Percentiles rank a stretch among this genome's conserved stretches.
Evolutionary conservation across 1,139 yeast genomes (phyloP).

Genomic region (Candida sanyaensis): DNA sequence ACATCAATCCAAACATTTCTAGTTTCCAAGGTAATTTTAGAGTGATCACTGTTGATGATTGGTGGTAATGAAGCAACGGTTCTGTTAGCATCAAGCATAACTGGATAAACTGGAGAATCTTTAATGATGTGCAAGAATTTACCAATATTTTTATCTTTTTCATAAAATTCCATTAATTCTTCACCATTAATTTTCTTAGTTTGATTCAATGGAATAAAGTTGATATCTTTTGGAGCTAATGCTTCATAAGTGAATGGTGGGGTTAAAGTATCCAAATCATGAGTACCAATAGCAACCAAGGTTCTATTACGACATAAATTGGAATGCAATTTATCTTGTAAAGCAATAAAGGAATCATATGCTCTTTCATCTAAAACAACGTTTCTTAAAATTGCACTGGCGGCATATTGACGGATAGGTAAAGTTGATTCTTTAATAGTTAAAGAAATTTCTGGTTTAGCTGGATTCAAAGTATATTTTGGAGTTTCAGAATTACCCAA

Average conservation of each 20-base stretch:
- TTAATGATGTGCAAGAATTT: conserved; percentile 85
- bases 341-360: conserved; percentile 91
- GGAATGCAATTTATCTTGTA: conserved; percentile 95
- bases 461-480: conserved; percentile 60
- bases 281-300: conserved; percentile 97
- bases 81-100: conserved; percentile 76
- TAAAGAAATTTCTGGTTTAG: conserved; percentile 61
- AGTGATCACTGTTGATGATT: conserved; percentile 88
- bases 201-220: conserved; percentile 86
- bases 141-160: conserved; percentile 85
- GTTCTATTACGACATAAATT: conserved; percentile 97
- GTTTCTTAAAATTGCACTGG: conserved; percentile 88
- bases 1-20: conserved; percentile 89
- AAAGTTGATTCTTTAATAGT: conserved; percentile 75
- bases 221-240: conserved; percentile 73
- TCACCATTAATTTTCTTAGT: conserved; percentile 72
- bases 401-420: conserved; percentile 86
- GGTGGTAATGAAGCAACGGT: conserved; percentile 95
- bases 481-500: conserved; percentile 72
- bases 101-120: conserved; percentile 89
- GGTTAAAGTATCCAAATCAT: conserved; percentile 78
- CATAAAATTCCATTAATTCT: conserved; percentile 86
- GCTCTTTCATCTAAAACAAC: conserved; percentile 78
- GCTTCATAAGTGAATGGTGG: conserved; percentile 93
- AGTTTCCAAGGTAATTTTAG: conserved; percentile 85